A percentile compares a stretch with the other conserved stretches of the same genome.
phyloP scores from a whole-genome alignment of 306 rosid species.

The Acacia crassicarpa region DNA sequence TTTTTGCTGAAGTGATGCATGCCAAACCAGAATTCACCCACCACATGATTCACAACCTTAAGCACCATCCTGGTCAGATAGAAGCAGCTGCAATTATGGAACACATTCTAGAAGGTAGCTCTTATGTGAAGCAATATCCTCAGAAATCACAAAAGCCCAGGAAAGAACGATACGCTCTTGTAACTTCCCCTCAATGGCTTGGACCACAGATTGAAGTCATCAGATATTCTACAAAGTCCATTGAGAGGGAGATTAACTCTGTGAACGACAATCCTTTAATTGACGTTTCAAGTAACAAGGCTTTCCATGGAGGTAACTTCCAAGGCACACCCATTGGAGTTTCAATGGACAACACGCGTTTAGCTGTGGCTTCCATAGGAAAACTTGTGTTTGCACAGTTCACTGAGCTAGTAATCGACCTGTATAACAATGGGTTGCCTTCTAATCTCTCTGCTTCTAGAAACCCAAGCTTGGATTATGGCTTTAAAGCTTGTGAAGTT shows the following conservation, averaged over 20 bases:
- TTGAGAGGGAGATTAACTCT: conserved; percentile 50
- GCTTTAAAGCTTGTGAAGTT: conserved; percentile 51
- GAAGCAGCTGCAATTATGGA: conserved; percentile 56
- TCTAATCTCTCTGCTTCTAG: conserved; percentile 46
- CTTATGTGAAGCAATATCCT: conserved; percentile 33
- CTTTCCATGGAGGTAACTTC: conserved; percentile 47
- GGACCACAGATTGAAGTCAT: conserved; percentile 56
- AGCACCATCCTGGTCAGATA: conserved; percentile 50
- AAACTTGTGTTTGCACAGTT: conserved; percentile 52
- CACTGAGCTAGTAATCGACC: conserved; percentile 45
- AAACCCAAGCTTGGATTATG: conserved; percentile 52
- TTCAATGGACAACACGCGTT: conserved; percentile 48
- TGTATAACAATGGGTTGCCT: conserved; percentile 48
- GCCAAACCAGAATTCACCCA: conserved; percentile 46
- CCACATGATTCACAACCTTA: conserved; percentile 48
- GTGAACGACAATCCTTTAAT: conserved; percentile 55
- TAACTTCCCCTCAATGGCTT: conserved; percentile 57
- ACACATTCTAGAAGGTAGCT: conserved; percentile 49
- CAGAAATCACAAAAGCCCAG: conserved; percentile 33
- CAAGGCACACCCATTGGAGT: conserved; percentile 61
- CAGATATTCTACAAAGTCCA: conserved; percentile 42
- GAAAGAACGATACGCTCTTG: conserved; percentile 48
- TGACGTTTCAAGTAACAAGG: conserved; percentile 34
- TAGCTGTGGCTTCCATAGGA: conserved; percentile 51
- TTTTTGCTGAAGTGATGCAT: conserved; percentile 49